Evolutionary conservation across 1,284 basidiomycete genomes (phyloP), one percentile per base, ranked within the genome.

Genomic region (Trichosporon coremiiforme): DNA sequence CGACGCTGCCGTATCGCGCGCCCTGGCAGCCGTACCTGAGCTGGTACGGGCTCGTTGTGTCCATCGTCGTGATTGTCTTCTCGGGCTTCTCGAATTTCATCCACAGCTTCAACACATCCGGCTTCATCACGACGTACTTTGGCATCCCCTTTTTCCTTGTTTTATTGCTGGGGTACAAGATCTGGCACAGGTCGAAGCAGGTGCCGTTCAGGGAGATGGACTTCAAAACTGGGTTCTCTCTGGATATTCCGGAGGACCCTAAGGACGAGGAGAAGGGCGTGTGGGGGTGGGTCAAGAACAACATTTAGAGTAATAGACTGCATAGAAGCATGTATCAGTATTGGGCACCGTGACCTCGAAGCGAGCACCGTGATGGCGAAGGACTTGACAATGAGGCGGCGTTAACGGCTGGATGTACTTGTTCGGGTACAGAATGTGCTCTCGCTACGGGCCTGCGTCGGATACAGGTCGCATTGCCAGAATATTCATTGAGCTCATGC

Each of bases 1-100:
- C 65, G 64, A 81, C 84, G 9, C 84, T 93, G 15, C 89, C 90
- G 0, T 93, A 90, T 83, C 88, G 87, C 76, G 89, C 90, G 22
- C 76, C 75, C 17, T 71, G 78, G 72, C 73, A 79, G 71, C 77
- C 79, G 7, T 79, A 78, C 78, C 73, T 81, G 47, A 75, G 79
- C 47, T 83, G 78, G 71, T 71, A 70, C 57, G 68, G 69, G 22
- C 66, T 73, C 7, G 38, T 62, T 67, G 68, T 71, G 68, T 62
- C 62, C 66, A 67, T 64, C 55, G 55, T 78, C 63, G 70, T 80
- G 68, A 78, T 77, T 64, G 12, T 76, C 64, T 75, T 75, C 65
- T 76, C 76, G 64, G 75, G 77, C 17, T 77, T 73, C 57, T 67
- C 66, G 20, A 68, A 71, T 10, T 77, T 78, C 57, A 74, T 71